phyloP scores from a whole-genome alignment of 345 rosid species.

The Camelina hispida region DNA sequence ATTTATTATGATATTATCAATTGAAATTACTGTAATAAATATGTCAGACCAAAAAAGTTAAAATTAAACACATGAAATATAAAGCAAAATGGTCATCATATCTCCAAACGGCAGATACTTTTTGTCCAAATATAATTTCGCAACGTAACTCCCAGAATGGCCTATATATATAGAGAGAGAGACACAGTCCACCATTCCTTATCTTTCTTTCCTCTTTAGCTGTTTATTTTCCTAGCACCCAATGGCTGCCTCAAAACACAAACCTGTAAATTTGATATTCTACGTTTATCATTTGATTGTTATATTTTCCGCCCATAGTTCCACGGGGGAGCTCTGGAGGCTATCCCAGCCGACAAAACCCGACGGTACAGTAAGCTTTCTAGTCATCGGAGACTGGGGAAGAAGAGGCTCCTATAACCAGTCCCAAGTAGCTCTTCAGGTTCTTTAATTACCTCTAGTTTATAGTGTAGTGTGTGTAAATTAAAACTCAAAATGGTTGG shows the following conservation, averaged over 20 bases:
- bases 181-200: not conserved
- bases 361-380: constrained; percentile 59
- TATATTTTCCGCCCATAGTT: constrained; percentile 16
- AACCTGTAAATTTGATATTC: constrained; percentile 7
- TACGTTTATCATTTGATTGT: constrained; percentile 17
- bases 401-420: constrained; percentile 67
- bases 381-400: constrained; percentile 83
- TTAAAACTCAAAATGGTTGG: not conserved
- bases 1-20: too few species aligned
- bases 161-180: constrained; percentile 17
- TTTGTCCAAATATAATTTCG: not conserved
- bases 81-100: not conserved
- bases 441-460: constrained; percentile 16
- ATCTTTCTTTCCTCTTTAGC: not conserved
- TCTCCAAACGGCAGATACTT: not conserved
- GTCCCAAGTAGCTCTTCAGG: constrained; percentile 72
- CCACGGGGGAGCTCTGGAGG: constrained; percentile 49
- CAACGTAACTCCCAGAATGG: not conserved
- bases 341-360: constrained; percentile 50
- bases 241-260: constrained; percentile 21
- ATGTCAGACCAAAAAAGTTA: not conserved
- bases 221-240: not conserved
- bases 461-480: not conserved
- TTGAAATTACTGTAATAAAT: too few species aligned
- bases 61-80: not conserved